These are phyloP conservation scores for Kazachstania sp. DNA, from an alignment of 1,139 yeast species.

Conservation along the genomic window DNA sequence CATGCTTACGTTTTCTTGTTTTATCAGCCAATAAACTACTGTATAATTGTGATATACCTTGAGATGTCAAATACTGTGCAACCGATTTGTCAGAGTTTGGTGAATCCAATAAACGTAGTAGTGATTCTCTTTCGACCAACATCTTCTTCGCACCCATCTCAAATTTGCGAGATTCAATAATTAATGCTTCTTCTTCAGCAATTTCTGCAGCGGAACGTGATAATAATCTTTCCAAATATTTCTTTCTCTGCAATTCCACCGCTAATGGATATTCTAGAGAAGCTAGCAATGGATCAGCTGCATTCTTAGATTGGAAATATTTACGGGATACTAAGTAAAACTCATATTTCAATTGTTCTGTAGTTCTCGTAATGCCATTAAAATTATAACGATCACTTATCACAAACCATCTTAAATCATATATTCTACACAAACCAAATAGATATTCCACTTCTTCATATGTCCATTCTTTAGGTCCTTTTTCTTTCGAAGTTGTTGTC, in stretches of 20 bases:
- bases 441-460: constrained; percentile 70
- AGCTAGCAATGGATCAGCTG: constrained; percentile 36
- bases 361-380: constrained; percentile 25
- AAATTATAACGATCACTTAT: constrained; percentile 65
- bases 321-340: constrained; percentile 55
- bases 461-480: constrained; percentile 42
- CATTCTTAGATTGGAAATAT: constrained; percentile 29
- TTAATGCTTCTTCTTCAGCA: constrained; percentile 93
- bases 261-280: constrained; percentile 49
- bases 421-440: constrained; percentile 61
- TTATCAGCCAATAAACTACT: constrained; percentile 78
- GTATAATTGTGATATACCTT: constrained; percentile 81
- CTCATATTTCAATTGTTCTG: constrained; percentile 79
- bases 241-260: constrained; percentile 70
- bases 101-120: constrained; percentile 73
- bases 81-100: constrained; percentile 66
- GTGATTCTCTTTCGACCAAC: constrained; percentile 71
- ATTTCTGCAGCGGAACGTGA: constrained; percentile 91
- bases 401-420: constrained; percentile 83
- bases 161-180: constrained; percentile 85
- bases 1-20: constrained; percentile 42
- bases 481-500: background rate
- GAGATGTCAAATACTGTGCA: constrained; percentile 75
- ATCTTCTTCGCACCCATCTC: constrained; percentile 90
- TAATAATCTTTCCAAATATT: constrained; percentile 65